A percentile compares a stretch with the other conserved stretches of the same genome.
Conservation (phyloP, 2,329 filamentous ascomycete genomes). For the Dactylellina cionopaga region DNA sequence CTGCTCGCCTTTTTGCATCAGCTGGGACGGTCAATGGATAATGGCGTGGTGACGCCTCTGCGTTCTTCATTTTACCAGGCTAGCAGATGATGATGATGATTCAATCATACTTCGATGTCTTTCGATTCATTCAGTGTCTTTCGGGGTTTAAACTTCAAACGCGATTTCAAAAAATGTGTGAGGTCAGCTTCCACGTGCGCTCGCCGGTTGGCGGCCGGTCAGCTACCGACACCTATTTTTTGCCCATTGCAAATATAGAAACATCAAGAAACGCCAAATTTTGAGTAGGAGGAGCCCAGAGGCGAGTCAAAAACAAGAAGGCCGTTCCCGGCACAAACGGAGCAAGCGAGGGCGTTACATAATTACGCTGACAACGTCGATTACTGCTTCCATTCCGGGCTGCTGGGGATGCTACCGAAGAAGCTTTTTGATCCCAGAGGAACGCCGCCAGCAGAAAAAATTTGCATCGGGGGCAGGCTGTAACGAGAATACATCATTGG, state of each 20-base stretch:
- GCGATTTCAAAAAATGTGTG: neutral
- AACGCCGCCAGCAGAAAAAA: conserved; percentile 40
- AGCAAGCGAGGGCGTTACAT: conserved; percentile 15
- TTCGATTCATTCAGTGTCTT: conserved; percentile 8
- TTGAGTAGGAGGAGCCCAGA: conserved; percentile 17
- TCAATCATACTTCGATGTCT: too few relatives aligned
- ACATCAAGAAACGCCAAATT: neutral
- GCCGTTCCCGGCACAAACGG: conserved; percentile 33
- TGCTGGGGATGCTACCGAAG: conserved; percentile 39
- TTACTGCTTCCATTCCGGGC: conserved; percentile 43
- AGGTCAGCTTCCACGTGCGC: conserved; percentile 31
- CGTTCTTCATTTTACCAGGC: conserved; percentile 15
- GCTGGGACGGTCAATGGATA: neutral
- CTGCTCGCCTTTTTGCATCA: neutral
- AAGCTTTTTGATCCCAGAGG: conserved; percentile 35
- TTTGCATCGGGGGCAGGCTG: conserved; percentile 19
- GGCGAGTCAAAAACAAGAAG: conserved; percentile 38
- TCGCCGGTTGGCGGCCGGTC: conserved; percentile 25
- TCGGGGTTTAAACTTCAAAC: conserved; percentile 23
- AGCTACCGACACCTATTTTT: conserved; percentile 24
- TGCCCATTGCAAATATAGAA: conserved; percentile 33
- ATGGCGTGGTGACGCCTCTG: neutral
- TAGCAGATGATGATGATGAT: too few relatives aligned
- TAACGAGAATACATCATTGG: conserved; percentile 28
- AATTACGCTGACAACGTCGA: conserved; percentile 17